Percentiles rank a stretch among this genome's conserved stretches.
Conservation (phyloP, 331 rosid genomes). For the Erythrophleum ivorense region DNA sequence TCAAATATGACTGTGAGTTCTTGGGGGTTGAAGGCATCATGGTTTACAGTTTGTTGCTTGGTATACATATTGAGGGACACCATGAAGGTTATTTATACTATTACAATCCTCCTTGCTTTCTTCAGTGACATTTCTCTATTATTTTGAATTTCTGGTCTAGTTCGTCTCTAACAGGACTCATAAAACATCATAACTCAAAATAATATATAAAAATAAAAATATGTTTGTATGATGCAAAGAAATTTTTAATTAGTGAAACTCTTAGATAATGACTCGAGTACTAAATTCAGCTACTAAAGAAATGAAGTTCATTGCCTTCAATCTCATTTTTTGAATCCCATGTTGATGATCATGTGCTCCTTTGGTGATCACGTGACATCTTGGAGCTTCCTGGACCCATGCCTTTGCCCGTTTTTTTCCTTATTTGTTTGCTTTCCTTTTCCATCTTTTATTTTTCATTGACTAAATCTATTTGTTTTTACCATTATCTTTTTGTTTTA, state of each 20-base stretch:
- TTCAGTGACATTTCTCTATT: neutral
- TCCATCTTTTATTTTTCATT: too few relatives aligned
- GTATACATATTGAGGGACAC: slow-evolving; percentile 39
- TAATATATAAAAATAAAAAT: neutral
- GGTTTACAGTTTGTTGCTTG: slow-evolving; percentile 59
- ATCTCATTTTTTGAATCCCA: neutral
- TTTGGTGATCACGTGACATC: too few relatives aligned
- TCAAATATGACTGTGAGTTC: slow-evolving; percentile 56
- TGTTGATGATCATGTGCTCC: too few relatives aligned
- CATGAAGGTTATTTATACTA: slow-evolving; percentile 43
- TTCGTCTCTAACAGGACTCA: neutral
- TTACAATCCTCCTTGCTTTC: neutral
- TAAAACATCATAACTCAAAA: neutral
- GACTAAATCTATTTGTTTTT: too few relatives aligned
- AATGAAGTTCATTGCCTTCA: neutral
- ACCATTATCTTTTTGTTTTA: too few relatives aligned
- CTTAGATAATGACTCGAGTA: neutral
- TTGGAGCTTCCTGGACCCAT: too few relatives aligned
- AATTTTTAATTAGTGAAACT: neutral
- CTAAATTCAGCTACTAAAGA: neutral
- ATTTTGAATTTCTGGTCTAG: neutral
- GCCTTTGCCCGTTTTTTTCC: too few relatives aligned
- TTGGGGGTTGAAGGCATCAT: slow-evolving; percentile 57
- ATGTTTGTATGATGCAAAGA: neutral
- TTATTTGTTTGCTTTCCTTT: too few relatives aligned